These are phyloP conservation scores for Lobosporangium transversale DNA, from an alignment of 192 early-diverging fungal species.

Conservation along the genomic window DNA sequence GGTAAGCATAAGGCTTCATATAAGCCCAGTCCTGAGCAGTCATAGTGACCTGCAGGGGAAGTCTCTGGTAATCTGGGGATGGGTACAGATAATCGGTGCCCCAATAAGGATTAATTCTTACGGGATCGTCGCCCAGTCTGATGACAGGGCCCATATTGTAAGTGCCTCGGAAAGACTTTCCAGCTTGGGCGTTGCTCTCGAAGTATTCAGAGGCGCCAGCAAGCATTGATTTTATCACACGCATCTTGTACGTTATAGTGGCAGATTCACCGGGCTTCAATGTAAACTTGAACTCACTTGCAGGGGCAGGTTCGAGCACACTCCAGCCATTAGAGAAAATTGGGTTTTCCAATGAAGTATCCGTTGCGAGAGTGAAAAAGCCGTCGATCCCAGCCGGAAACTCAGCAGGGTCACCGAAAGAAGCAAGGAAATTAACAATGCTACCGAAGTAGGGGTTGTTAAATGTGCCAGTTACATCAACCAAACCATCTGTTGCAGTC, in stretches of 20 bases:
- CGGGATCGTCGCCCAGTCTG: neutral
- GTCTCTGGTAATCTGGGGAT: neutral
- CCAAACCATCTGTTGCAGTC: neutral
- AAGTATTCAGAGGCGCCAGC: neutral
- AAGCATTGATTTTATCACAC: neutral
- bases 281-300: neutral
- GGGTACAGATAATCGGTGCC: neutral
- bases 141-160: neutral
- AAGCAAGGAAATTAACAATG: neutral
- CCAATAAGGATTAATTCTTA: neutral
- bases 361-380: neutral
- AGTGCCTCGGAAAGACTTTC: neutral
- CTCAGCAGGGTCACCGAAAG: neutral
- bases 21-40: neutral
- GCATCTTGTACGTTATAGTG: neutral
- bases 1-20: neutral
- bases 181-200: neutral
- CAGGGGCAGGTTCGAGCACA: neutral
- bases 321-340: no score
- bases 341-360: neutral
- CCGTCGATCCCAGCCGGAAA: neutral
- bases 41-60: neutral
- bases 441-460: neutral
- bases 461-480: conserved; percentile 6
- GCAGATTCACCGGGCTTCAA: neutral